Evolutionary conservation across 306 rosid species (phyloP), one percentile per base, ranked within the genome.

Genomic region (Cucurbita moschata): DNA sequence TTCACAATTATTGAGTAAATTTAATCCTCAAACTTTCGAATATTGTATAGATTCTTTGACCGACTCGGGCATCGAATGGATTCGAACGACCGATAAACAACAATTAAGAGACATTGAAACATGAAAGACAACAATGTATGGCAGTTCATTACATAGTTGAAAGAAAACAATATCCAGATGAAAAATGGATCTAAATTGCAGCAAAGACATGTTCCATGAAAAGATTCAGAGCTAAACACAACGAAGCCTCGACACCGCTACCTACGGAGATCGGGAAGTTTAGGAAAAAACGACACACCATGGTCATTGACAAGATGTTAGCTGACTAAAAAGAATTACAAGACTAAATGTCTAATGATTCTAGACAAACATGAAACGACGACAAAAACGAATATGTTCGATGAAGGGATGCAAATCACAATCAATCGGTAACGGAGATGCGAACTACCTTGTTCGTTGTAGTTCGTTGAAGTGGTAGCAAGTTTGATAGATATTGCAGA

Each of bases 401-500:
- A 63, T 39, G 50, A 63, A 39, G 69, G 10, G 50, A 16, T 63
- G 50, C 50, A n/a, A 39, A 63, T 63, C 15, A 16, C 8, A 39
- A 39, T 39, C 67, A 61, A 61, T 37, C 7, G 12, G 19, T 39
- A 38, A 63, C 4, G 21, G 21, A 63, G 69, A 63, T 39, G 69
- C 35, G 16, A 64, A 64, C 71, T 64, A 64, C 37, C 51, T 30
- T 30, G 35, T 30, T 30, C 35, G 35, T 2, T 30, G 35, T 30
- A 30, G 35, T 30, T 64, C 8, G 52, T 64, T 60, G 10, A 64
- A 64, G 71, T 18, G 40, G 42, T 49, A 74, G 69, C 71, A 69
- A 44, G 40, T 46, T 68, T 58, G 57, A 18, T 60, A 46, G 39
- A 78, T 76, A 58, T 58, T 66, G 72, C 82, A 60, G 57, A 75